A percentile compares a stretch with the other conserved stretches of the same genome.
Evolutionary conservation across 257 asterid genomes (phyloP).

Genomic region (Salvia splendens): DNA sequence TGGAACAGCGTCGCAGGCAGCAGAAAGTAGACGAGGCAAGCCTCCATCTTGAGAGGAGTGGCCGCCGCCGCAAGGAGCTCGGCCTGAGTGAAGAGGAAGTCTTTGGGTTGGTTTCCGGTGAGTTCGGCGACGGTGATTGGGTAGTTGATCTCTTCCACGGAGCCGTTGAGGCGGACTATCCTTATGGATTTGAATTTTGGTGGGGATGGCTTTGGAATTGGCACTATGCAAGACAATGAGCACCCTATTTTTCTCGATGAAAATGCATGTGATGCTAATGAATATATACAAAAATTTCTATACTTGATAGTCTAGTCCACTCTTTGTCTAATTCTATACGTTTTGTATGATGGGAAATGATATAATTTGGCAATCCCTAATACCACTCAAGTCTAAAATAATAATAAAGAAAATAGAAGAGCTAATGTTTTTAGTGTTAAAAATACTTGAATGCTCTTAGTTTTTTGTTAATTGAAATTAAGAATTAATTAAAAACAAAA

Average conservation of each 20-base stretch:
- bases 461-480: too few relatives aligned
- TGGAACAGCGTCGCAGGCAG: constrained; percentile 52
- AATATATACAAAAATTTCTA: too few relatives aligned
- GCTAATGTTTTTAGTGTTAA: too few relatives aligned
- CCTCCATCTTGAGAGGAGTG: constrained; percentile 42
- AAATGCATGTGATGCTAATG: too few relatives aligned
- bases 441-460: too few relatives aligned
- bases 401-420: too few relatives aligned
- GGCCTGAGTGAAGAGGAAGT: constrained; percentile 47
- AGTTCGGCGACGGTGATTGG: constrained; percentile 53
- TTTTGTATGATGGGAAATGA: too few relatives aligned
- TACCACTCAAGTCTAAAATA: too few relatives aligned
- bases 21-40: constrained; percentile 48
- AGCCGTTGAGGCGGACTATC: constrained; percentile 49
- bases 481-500: too few relatives aligned
- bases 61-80: constrained; percentile 50
- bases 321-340: too few relatives aligned
- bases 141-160: constrained; percentile 42
- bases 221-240: constrained; percentile 33
- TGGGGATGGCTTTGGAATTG: background rate
- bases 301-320: too few relatives aligned
- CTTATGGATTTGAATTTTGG: constrained; percentile 33
- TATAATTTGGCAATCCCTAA: too few relatives aligned
- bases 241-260: constrained; percentile 36
- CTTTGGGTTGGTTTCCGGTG: constrained; percentile 35